These are phyloP conservation scores for Aquilaria malaccensis DNA, from an alignment of 345 rosid genomes.

Conservation along the genomic window DNA sequence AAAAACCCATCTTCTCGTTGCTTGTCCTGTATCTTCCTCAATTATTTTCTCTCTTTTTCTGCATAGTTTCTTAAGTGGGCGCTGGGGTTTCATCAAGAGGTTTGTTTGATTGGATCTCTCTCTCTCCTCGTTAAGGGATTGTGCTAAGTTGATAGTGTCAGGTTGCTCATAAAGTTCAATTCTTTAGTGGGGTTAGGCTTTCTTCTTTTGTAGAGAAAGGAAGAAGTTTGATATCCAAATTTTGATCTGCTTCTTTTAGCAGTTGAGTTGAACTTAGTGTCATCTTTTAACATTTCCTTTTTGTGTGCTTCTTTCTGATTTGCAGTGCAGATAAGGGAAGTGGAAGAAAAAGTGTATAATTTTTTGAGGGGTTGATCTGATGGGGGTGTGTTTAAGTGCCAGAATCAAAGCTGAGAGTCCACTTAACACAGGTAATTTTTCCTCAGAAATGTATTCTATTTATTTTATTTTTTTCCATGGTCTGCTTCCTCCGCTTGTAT, in stretches of 20 bases:
- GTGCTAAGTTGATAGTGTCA: slow-evolving; percentile 3
- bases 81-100: slow-evolving; percentile 10
- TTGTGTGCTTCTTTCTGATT: slow-evolving; percentile 13
- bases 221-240: slow-evolving; percentile 9
- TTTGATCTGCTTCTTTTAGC: slow-evolving; percentile 30
- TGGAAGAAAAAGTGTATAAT: slow-evolving; percentile 16
- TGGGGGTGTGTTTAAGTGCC: slow-evolving; percentile 94
- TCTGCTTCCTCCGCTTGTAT: not conserved
- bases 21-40: not conserved
- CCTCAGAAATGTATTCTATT: not conserved
- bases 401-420: slow-evolving; percentile 85
- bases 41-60: not conserved
- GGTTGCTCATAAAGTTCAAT: slow-evolving; percentile 4
- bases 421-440: slow-evolving; percentile 48
- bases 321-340: slow-evolving; percentile 18
- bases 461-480: not conserved
- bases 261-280: slow-evolving; percentile 15
- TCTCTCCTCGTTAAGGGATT: not conserved
- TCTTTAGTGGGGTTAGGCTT: slow-evolving; percentile 1
- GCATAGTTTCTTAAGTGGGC: slow-evolving; percentile 7
- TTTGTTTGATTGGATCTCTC: not conserved
- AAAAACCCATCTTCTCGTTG: slow-evolving; percentile 1
- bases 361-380: slow-evolving; percentile 19
- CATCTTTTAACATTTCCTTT: slow-evolving; percentile 3
- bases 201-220: slow-evolving; percentile 1